These are phyloP conservation scores for Torulaspora microellipsoides DNA, from an alignment of 805 yeast species.

Conservation along the genomic window DNA sequence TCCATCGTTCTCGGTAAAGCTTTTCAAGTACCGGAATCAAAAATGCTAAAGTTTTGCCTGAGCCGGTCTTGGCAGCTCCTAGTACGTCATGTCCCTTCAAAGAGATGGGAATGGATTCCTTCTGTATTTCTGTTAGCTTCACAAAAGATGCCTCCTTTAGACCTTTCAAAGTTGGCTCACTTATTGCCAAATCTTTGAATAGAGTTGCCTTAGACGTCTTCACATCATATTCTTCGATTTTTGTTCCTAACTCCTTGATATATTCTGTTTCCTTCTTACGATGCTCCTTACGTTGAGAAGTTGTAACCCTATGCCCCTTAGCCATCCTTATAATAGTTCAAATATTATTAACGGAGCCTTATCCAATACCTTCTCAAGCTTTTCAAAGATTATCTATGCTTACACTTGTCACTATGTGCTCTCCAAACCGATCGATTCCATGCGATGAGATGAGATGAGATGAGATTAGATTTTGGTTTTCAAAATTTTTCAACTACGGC, in stretches of 20 bases:
- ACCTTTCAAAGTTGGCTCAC: constrained; percentile 62
- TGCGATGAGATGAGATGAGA: constrained; percentile 19
- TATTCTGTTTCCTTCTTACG: constrained; percentile 37
- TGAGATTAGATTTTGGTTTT: constrained; percentile 12
- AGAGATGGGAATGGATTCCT: constrained; percentile 67
- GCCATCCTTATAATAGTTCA: constrained; percentile 31
- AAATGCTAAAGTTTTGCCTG: constrained; percentile 88
- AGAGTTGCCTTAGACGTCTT: constrained; percentile 38
- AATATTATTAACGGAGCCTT: too few species aligned
- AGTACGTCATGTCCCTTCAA: constrained; percentile 74
- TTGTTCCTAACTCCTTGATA: constrained; percentile 43
- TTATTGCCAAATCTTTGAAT: constrained; percentile 76
- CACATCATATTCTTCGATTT: constrained; percentile 53
- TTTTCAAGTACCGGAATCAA: constrained; percentile 74
- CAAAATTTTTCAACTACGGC: constrained; percentile 11
- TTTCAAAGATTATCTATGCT: too few species aligned
- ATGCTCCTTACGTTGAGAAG: constrained; percentile 36
- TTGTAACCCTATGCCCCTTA: constrained; percentile 33
- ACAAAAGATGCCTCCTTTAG: constrained; percentile 73
- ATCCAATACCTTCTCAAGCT: too few species aligned
- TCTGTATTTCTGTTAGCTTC: constrained; percentile 81
- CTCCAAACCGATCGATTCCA: too few species aligned
- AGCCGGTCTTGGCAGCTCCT: constrained; percentile 81
- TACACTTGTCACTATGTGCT: too few species aligned
- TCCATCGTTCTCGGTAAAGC: constrained; percentile 65